Evolutionary conservation across 2,329 filamentous ascomycete species (phyloP).

Genomic region (Neonectria coccinea): DNA sequence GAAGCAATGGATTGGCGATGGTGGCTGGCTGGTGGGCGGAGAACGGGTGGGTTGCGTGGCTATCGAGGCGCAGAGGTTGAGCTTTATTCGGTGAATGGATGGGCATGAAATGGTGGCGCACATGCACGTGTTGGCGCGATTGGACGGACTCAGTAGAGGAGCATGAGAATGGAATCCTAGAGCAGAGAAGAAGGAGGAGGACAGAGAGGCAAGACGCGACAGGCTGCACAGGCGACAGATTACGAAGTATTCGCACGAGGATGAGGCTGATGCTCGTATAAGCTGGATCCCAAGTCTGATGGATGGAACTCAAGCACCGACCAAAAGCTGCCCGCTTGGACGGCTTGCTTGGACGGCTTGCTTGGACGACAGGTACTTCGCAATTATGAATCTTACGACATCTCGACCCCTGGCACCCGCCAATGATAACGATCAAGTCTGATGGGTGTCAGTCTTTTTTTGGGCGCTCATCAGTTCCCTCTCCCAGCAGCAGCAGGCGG

Average conservation of each 20-base stretch:
- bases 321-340: too few species aligned
- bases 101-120: neutral
- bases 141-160: neutral
- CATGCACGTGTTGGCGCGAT: slow-evolving; percentile 9
- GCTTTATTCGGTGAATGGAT: neutral
- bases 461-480: neutral
- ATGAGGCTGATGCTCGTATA: slow-evolving; percentile 3
- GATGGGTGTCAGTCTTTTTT: neutral
- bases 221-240: neutral
- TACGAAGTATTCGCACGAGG: neutral
- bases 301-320: neutral
- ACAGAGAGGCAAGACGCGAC: neutral
- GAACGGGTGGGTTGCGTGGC: slow-evolving; percentile 19
- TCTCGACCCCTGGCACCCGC: neutral
- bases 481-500: neutral
- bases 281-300: neutral
- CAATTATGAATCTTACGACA: neutral
- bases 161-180: neutral
- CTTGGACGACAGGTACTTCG: neutral
- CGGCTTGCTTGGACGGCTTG: neutral
- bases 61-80: slow-evolving; percentile 21
- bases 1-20: slow-evolving; percentile 21
- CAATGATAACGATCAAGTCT: neutral
- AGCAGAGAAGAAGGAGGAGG: neutral
- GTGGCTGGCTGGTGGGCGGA: slow-evolving; percentile 17